Conservation (phyloP, 78 protist genomes). For the Diacronema lutheri region DNA sequence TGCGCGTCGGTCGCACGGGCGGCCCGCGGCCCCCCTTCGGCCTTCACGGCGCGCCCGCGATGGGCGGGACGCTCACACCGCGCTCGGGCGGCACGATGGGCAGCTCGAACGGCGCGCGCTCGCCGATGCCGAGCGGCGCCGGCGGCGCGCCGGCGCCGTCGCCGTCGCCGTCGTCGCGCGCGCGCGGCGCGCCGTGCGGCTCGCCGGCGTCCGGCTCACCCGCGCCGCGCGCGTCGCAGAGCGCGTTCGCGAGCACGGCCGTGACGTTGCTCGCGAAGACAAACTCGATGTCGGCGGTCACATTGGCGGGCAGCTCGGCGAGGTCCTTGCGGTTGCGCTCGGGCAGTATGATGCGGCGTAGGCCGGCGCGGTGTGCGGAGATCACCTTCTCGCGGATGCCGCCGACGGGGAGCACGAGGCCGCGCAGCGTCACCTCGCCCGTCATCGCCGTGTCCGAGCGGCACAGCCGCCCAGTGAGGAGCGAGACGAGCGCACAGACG, state of each 20-base stretch:
- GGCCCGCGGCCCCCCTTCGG: no score
- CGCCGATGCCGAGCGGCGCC: no score
- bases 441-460: slow-evolving; percentile 73
- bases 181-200: no score
- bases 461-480: slow-evolving; percentile 43
- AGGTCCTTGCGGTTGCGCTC: slow-evolving; percentile 70
- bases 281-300: background rate
- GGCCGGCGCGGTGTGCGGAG: slow-evolving; percentile 76
- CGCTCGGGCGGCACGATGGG: no score
- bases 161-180: no score
- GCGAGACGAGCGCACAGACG: slow-evolving; percentile 69
- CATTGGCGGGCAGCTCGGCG: slow-evolving; percentile 66
- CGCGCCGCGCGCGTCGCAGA: no score
- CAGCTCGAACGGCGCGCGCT: no score
- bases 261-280: background rate
- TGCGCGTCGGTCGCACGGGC: no score
- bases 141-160: no score
- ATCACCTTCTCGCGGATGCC: slow-evolving; percentile 88
- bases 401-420: slow-evolving; percentile 81
- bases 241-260: background rate
- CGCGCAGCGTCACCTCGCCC: slow-evolving; percentile 90
- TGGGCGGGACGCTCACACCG: no score
- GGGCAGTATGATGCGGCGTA: slow-evolving; percentile 73
- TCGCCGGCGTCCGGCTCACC: no score
- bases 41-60: no score